These are phyloP conservation scores for Fusarium ambrosium DNA, from an alignment of 2,329 filamentous ascomycete species.

Conservation along the genomic window DNA sequence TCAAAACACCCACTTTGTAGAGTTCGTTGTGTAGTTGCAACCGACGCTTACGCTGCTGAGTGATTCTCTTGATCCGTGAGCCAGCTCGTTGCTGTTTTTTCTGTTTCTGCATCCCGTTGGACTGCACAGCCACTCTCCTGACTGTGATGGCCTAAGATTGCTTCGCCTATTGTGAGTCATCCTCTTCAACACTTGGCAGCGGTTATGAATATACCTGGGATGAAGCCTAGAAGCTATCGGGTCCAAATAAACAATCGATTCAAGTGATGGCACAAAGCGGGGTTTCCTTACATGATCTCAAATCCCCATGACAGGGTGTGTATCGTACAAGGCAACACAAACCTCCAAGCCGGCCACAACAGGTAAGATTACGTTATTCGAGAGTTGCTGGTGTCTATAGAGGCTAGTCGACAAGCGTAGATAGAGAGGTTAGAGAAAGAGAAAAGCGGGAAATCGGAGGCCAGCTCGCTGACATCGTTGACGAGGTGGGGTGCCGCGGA, in stretches of 20 bases:
- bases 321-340: neutral
- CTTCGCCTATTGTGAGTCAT: neutral
- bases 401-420: neutral
- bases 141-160: neutral
- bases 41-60: neutral
- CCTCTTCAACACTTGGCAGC: neutral
- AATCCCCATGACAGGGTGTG: neutral
- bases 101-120: neutral
- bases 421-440: neutral
- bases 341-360: neutral
- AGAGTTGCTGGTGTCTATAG: neutral
- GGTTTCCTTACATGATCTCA: neutral
- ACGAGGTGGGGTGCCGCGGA: neutral
- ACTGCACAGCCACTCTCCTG: neutral
- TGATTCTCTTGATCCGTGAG: neutral
- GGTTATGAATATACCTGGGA: neutral
- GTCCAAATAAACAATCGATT: neutral
- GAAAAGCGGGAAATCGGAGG: neutral
- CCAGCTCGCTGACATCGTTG: neutral
- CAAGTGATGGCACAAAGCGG: neutral
- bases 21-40: neutral
- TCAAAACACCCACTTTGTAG: neutral
- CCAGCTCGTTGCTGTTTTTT: neutral
- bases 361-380: neutral
- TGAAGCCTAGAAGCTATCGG: neutral